phyloP scores from a whole-genome alignment of 352 stramenopile species.

The Pythium utonaiense region DNA sequence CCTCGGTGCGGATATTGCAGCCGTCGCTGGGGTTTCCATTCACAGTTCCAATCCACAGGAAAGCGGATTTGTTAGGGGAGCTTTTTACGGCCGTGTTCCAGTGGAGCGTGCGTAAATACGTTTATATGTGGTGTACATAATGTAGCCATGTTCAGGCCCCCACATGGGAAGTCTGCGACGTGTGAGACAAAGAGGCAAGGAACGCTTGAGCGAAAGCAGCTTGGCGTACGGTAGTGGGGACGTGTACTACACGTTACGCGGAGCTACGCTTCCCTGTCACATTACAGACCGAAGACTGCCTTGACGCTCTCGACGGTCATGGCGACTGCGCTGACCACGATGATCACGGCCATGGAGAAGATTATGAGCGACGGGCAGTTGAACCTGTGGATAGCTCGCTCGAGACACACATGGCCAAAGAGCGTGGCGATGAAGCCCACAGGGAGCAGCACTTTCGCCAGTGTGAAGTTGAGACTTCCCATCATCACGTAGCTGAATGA shows the following conservation, averaged over 20 bases:
- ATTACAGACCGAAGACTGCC: constrained; percentile 17
- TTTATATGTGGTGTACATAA: constrained; percentile 9
- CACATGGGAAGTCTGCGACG: background rate
- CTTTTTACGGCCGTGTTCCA: background rate
- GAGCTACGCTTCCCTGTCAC: too few species aligned
- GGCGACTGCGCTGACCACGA: constrained; percentile 56
- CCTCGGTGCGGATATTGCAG: background rate
- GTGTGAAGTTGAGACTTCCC: constrained; percentile 42
- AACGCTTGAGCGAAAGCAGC: too few species aligned
- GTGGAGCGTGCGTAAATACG: constrained; percentile 18
- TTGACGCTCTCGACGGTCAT: constrained; percentile 59
- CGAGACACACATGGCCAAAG: constrained; percentile 50
- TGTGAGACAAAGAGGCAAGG: too few species aligned
- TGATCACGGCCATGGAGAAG: constrained; percentile 66
- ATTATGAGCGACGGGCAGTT: constrained; percentile 67
- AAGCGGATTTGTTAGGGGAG: background rate
- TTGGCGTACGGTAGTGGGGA: too few species aligned
- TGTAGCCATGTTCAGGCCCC: constrained; percentile 12
- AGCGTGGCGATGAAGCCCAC: constrained; percentile 60
- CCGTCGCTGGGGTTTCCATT: constrained; percentile 1
- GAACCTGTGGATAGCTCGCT: constrained; percentile 45
- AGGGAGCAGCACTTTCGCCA: constrained; percentile 47
- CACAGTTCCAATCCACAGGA: constrained; percentile 1
- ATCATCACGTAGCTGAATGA: constrained; percentile 60
- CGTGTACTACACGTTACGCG: too few species aligned